phyloP scores from a whole-genome alignment of 345 rosid genomes.

The Euclidium syriacum region DNA sequence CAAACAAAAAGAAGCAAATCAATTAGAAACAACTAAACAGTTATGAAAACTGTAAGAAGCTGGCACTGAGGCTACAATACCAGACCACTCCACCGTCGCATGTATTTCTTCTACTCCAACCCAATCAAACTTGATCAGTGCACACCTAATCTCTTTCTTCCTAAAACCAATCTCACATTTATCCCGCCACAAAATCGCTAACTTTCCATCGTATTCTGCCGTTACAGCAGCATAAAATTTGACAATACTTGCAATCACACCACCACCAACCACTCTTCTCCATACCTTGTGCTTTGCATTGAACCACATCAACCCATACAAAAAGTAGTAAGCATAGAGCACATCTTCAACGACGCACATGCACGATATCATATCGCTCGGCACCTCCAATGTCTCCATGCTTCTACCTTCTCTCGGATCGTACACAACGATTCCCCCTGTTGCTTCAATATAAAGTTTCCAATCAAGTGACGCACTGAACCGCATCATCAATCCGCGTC shows the following conservation, averaged over 20 bases:
- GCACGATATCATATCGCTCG: conserved; percentile 53
- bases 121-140: conserved; percentile 48
- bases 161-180: conserved; percentile 5
- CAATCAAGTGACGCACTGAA: conserved; percentile 49
- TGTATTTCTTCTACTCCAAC: conserved; percentile 35
- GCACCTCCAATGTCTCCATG: conserved; percentile 36
- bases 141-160: conserved; percentile 50
- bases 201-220: conserved; percentile 58
- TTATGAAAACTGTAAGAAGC: conserved; percentile 38
- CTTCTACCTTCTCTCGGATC: conserved; percentile 39
- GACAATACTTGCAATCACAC: conserved; percentile 42
- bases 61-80: conserved; percentile 37
- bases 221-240: conserved; percentile 35
- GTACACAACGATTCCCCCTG: conserved; percentile 47
- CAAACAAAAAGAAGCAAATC: too few species aligned
- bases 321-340: conserved; percentile 56
- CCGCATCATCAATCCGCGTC: conserved; percentile 51
- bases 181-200: conserved; percentile 59
- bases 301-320: conserved; percentile 58
- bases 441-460: conserved; percentile 54
- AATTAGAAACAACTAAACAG: conserved; percentile 46
- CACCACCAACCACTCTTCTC: conserved; percentile 52
- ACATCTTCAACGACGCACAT: conserved; percentile 62
- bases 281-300: conserved; percentile 41
- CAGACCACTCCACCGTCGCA: conserved; percentile 59